Percentiles rank a stretch among this genome's conserved stretches.
phyloP scores from a whole-genome alignment of 2,329 filamentous ascomycete genomes.

The Arthrobotrys megalospora region DNA sequence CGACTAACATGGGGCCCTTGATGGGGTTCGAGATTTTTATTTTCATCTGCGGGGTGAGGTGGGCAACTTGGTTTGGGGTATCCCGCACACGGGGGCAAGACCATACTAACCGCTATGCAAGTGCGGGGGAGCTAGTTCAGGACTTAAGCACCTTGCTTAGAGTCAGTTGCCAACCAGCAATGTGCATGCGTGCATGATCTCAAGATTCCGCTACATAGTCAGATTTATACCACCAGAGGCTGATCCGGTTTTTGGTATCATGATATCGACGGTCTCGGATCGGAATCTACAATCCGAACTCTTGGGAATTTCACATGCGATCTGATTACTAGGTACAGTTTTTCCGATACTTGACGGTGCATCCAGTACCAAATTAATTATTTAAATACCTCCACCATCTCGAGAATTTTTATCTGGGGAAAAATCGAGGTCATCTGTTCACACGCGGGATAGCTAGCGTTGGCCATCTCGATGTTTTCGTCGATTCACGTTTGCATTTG shows the following conservation, averaged over 20 bases:
- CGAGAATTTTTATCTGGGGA: not conserved
- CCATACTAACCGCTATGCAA: conserved; percentile 2
- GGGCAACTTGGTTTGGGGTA: conserved; percentile 30
- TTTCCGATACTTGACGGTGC: not conserved
- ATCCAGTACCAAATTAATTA: not conserved
- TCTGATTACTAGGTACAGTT: not conserved
- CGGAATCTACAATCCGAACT: not conserved
- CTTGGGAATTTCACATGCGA: conserved; percentile 1
- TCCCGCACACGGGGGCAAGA: not conserved
- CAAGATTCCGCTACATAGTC: not conserved
- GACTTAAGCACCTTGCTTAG: not conserved
- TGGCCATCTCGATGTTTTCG: conserved; percentile 3
- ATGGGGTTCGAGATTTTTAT: conserved; percentile 33
- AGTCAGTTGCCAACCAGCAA: conserved; percentile 8
- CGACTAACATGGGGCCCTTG: conserved; percentile 48
- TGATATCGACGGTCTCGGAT: not conserved
- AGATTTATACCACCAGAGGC: not conserved
- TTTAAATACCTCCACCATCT: conserved; percentile 2
- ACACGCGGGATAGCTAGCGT: conserved; percentile 1
- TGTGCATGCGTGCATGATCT: conserved; percentile 1
- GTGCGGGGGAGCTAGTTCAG: conserved; percentile 22
- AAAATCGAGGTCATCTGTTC: conserved; percentile 10
- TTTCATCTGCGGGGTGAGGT: conserved; percentile 52
- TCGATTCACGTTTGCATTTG: conserved; percentile 1
- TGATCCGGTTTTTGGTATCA: not conserved